Evolutionary conservation across 2,329 filamentous ascomycete species (phyloP).

Genomic region (Fusarium illudens): DNA sequence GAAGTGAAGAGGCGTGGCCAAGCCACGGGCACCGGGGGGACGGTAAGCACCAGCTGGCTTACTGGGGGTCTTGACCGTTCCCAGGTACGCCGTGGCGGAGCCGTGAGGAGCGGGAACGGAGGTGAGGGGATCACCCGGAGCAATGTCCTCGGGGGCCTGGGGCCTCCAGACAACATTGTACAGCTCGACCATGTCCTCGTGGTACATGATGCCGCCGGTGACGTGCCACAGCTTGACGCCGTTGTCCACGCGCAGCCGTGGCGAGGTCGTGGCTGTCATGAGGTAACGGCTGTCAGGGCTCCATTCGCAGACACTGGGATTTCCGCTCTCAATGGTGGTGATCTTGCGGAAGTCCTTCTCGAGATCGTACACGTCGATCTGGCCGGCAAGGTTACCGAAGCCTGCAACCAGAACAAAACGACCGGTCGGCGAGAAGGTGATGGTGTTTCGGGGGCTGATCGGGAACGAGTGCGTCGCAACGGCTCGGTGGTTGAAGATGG

Average conservation of each 20-base stretch:
- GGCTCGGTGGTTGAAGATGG: conserved; percentile 93
- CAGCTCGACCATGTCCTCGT: conserved; percentile 92
- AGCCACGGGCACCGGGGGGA: conserved; percentile 90
- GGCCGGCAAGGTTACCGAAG: conserved; percentile 95
- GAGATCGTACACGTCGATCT: conserved; percentile 97
- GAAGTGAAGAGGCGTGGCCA: conserved; percentile 89
- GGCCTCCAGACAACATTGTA: conserved; percentile 93
- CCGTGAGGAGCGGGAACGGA: conserved; percentile 80
- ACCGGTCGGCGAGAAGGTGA: conserved; percentile 91
- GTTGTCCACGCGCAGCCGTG: conserved; percentile 94
- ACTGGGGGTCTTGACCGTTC: conserved; percentile 89
- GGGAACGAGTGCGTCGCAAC: conserved; percentile 85
- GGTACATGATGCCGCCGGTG: conserved; percentile 88
- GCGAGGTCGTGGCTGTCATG: conserved; percentile 96
- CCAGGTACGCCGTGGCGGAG: conserved; percentile 83
- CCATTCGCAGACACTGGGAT: conserved; percentile 96
- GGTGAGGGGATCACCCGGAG: conserved; percentile 74
- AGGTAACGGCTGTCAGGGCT: conserved; percentile 95
- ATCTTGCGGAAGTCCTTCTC: conserved; percentile 94
- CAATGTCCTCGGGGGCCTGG: conserved; percentile 66
- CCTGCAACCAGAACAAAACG: conserved; percentile 94
- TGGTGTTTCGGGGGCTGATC: conserved; percentile 90
- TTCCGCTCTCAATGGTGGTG: conserved; percentile 92
- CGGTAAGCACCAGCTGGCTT: conserved; percentile 98
- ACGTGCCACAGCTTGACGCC: conserved; percentile 96